Evolutionary conservation across 169 alveolate species (phyloP).

Genomic region (Eimeria necatrix): DNA sequence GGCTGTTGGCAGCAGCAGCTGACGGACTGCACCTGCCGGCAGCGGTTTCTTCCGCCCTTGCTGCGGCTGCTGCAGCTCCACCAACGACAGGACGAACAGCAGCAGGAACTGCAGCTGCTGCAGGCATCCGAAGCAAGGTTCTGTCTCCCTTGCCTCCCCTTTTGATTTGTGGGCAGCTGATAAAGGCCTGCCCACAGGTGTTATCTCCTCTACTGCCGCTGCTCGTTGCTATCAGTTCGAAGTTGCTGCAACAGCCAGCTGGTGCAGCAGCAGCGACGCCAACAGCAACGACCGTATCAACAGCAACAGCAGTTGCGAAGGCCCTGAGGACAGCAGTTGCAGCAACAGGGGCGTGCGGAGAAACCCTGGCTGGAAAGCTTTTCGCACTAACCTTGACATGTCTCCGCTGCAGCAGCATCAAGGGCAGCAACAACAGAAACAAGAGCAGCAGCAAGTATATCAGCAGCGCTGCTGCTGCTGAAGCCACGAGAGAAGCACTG

Average conservation of each 20-base stretch:
- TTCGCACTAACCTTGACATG: slow-evolving; percentile 2
- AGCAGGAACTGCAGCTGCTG: not conserved
- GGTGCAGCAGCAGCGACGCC: slow-evolving; percentile 20
- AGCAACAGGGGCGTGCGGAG: slow-evolving; percentile 69
- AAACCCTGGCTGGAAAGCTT: slow-evolving; percentile 44
- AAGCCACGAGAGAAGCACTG: slow-evolving; percentile 55
- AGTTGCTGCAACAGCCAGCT: slow-evolving; percentile 49
- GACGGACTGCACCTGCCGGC: slow-evolving; percentile 36
- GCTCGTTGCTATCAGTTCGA: slow-evolving; percentile 37
- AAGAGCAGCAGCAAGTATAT: not conserved
- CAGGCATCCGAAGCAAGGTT: not conserved
- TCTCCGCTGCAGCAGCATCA: slow-evolving; percentile 59
- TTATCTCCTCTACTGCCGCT: slow-evolving; percentile 66
- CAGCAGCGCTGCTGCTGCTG: slow-evolving; percentile 10
- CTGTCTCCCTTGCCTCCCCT: slow-evolving; percentile 64
- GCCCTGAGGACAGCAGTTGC: slow-evolving; percentile 62
- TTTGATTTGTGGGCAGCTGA: slow-evolving; percentile 60
- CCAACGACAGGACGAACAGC: slow-evolving; percentile 5
- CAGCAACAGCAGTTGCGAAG: slow-evolving; percentile 70
- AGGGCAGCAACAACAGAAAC: slow-evolving; percentile 5
- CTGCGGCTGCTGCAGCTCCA: slow-evolving; percentile 36
- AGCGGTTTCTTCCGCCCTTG: not conserved
- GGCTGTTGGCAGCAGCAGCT: slow-evolving; percentile 63
- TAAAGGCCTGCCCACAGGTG: slow-evolving; percentile 54
- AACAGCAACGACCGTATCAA: not conserved